Evolutionary conservation across 2,329 filamentous ascomycete genomes (phyloP).

Genomic region (Colletotrichum viniferum): DNA sequence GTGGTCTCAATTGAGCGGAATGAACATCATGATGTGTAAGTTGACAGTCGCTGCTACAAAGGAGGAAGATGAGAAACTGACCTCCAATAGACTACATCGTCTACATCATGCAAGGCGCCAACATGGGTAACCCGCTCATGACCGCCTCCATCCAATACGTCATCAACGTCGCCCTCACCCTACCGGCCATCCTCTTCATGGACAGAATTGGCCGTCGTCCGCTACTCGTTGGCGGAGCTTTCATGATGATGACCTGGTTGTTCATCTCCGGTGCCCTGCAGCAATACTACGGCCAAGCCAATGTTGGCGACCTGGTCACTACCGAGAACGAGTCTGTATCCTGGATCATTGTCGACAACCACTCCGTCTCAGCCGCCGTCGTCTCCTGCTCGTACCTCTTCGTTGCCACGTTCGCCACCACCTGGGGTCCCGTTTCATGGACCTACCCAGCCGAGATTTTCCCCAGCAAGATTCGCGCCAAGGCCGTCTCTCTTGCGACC

Average conservation of each 20-base stretch:
- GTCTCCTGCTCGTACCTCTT: constrained; percentile 72
- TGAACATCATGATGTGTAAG: constrained; percentile 62
- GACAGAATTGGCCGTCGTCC: constrained; percentile 64
- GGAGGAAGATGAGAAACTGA: background rate
- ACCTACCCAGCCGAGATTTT: constrained; percentile 53
- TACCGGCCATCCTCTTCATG: constrained; percentile 64
- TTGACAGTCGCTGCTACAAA: background rate
- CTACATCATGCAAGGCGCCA: constrained; percentile 63
- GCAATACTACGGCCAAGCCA: constrained; percentile 60
- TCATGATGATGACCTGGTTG: constrained; percentile 64
- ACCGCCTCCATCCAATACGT: constrained; percentile 68
- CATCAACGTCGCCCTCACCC: constrained; percentile 64
- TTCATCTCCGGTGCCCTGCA: constrained; percentile 68
- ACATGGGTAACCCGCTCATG: constrained; percentile 60
- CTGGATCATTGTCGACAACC: constrained; percentile 60
- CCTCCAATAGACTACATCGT: constrained; percentile 55
- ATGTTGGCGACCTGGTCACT: constrained; percentile 40
- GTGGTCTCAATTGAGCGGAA: constrained; percentile 64
- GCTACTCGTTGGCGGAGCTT: constrained; percentile 58
- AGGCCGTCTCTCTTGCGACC: constrained; percentile 48
- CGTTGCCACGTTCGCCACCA: constrained; percentile 53
- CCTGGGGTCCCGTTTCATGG: constrained; percentile 50
- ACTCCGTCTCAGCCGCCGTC: constrained; percentile 63
- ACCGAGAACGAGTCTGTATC: constrained; percentile 52
- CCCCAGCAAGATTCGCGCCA: constrained; percentile 44